Evolutionary conservation across 1,284 basidiomycete genomes (phyloP).

Genomic region (Ustilago lituana): DNA sequence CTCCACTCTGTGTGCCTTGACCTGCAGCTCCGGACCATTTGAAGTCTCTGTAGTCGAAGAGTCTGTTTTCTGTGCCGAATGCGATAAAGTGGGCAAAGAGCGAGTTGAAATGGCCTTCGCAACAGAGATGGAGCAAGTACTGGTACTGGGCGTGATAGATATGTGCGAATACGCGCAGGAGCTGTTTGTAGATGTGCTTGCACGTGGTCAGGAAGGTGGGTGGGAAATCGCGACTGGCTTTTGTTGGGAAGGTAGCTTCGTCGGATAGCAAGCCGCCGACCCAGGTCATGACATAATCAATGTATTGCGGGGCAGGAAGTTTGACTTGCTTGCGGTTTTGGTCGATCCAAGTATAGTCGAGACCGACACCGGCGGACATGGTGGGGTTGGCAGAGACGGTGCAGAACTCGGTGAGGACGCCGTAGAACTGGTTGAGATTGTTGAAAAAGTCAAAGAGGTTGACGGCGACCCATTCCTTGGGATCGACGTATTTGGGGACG

Average conservation of each 20-base stretch:
- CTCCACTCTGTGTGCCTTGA: too few species aligned
- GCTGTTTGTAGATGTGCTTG: constrained; percentile 95
- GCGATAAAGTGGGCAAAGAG: constrained; percentile 96
- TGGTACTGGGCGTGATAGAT: constrained; percentile 95
- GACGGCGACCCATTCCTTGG: constrained; percentile 91
- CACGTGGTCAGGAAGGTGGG: constrained; percentile 88
- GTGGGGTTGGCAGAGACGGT: constrained; percentile 86
- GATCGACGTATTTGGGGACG: constrained; percentile 80
- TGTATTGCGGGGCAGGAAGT: constrained; percentile 93
- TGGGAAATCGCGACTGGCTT: constrained; percentile 92
- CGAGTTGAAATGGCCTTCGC: constrained; percentile 97
- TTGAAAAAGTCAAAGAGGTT: constrained; percentile 79
- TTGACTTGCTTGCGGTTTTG: constrained; percentile 89
- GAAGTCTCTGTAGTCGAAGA: constrained; percentile 78
- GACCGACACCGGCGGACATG: constrained; percentile 90
- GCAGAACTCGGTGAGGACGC: constrained; percentile 92
- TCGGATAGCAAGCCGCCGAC: constrained; percentile 92
- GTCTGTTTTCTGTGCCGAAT: constrained; percentile 82
- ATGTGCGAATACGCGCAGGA: constrained; percentile 95
- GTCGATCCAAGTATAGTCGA: constrained; percentile 94
- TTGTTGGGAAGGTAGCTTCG: constrained; percentile 92
- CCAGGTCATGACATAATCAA: constrained; percentile 99
- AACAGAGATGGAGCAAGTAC: constrained; percentile 88
- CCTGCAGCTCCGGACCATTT: constrained; percentile 70
- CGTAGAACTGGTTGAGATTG: constrained; percentile 97